A percentile compares a stretch with the other conserved stretches of the same genome.
These are phyloP conservation scores for Venustampulla echinocandica DNA, from an alignment of 495 filamentous ascomycete genomes.

Conservation along the genomic window DNA sequence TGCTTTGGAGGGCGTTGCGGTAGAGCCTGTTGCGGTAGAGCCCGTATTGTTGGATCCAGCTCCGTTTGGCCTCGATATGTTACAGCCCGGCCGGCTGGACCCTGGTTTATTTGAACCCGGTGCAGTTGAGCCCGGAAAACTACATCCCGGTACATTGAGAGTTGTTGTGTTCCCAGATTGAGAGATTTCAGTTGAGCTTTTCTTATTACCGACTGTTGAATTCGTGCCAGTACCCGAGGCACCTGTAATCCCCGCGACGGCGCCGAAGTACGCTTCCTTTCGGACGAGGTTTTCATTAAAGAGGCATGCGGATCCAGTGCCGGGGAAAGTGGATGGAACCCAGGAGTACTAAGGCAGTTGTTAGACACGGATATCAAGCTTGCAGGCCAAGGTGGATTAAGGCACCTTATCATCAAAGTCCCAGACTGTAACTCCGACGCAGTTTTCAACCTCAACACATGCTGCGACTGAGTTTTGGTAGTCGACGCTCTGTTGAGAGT, in stretches of 20 bases:
- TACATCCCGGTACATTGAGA: too few species aligned
- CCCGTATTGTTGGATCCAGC: too few species aligned
- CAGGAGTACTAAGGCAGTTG: constrained; percentile 36
- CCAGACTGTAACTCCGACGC: constrained; percentile 61
- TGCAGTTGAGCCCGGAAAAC: background rate
- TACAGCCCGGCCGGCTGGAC: too few species aligned
- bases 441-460: constrained; percentile 45
- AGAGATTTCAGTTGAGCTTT: background rate
- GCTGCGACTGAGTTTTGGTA: constrained; percentile 44
- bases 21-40: too few species aligned
- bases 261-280: constrained; percentile 46
- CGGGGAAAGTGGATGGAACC: constrained; percentile 47
- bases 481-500: constrained; percentile 44
- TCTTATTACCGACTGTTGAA: background rate
- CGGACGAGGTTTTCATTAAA: constrained; percentile 45
- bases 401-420: constrained; percentile 36
- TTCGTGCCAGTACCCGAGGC: background rate
- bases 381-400: background rate
- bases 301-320: constrained; percentile 44
- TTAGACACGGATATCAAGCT: too few species aligned
- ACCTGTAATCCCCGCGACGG: constrained; percentile 21
- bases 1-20: too few species aligned
- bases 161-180: too few species aligned
- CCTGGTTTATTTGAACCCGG: too few species aligned
- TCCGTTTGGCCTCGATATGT: too few species aligned